Conservation (phyloP, 768 basidiomycete genomes). For the Lentinula detonsa region DNA sequence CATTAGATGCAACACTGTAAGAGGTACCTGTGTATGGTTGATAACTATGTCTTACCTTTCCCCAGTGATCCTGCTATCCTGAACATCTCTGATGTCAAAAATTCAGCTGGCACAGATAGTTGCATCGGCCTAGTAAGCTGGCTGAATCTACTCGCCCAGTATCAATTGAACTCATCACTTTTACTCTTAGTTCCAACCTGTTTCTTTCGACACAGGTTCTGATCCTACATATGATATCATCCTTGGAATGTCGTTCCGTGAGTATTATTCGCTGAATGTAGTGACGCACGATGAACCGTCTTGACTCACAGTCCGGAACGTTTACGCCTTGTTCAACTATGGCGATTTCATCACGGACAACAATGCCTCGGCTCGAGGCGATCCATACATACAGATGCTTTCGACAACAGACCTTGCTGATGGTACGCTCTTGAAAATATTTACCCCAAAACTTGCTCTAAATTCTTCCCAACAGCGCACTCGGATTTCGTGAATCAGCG, state of each 20-base stretch:
- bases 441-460: neutral
- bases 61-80: slow-evolving; percentile 24
- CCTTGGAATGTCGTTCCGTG: slow-evolving; percentile 69
- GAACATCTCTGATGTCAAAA: slow-evolving; percentile 23
- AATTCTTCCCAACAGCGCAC: slow-evolving; percentile 21
- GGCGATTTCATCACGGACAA: slow-evolving; percentile 52
- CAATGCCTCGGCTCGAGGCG: slow-evolving; percentile 23
- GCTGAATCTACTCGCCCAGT: neutral
- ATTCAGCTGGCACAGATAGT: slow-evolving; percentile 22
- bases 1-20: slow-evolving; percentile 56
- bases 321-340: slow-evolving; percentile 57
- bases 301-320: slow-evolving; percentile 49
- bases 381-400: slow-evolving; percentile 60
- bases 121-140: slow-evolving; percentile 36
- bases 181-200: slow-evolving; percentile 58
- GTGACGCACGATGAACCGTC: neutral
- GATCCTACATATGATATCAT: slow-evolving; percentile 53
- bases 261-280: slow-evolving; percentile 18
- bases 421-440: slow-evolving; percentile 20
- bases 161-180: neutral
- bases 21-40: slow-evolving; percentile 10
- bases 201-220: slow-evolving; percentile 37
- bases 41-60: neutral
- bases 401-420: slow-evolving; percentile 43
- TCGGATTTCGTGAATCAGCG: slow-evolving; percentile 28